These are phyloP conservation scores for Mallotus nudiflorus DNA, from an alignment of 345 rosid genomes.

Conservation along the genomic window DNA sequence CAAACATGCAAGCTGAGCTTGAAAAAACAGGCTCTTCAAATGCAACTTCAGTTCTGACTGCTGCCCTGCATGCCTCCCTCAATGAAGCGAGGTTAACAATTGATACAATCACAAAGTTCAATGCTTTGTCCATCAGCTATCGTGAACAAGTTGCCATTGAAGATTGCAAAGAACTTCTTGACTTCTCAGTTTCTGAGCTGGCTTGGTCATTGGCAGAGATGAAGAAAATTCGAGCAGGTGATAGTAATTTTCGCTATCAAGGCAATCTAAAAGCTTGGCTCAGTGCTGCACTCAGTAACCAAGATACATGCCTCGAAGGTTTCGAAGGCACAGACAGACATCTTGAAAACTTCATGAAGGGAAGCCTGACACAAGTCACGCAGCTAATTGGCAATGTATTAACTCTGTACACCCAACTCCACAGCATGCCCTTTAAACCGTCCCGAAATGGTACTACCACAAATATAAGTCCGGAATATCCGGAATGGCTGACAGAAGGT, in stretches of 20 bases:
- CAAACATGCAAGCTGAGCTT: slow-evolving; percentile 44
- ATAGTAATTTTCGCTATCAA: slow-evolving; percentile 31
- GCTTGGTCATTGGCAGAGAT: slow-evolving; percentile 91
- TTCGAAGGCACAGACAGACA: slow-evolving; percentile 74
- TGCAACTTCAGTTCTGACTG: slow-evolving; percentile 52
- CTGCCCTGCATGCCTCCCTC: slow-evolving; percentile 59
- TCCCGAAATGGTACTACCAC: slow-evolving; percentile 21
- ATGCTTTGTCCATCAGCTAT: slow-evolving; percentile 53
- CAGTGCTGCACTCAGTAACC: slow-evolving; percentile 36
- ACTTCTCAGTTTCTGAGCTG: slow-evolving; percentile 82
- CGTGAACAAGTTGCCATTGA: slow-evolving; percentile 81
- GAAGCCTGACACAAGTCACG: slow-evolving; percentile 60
- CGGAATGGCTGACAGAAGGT: slow-evolving; percentile 65
- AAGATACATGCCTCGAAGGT: slow-evolving; percentile 39
- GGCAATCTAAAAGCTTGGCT: slow-evolving; percentile 59
- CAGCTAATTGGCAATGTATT: slow-evolving; percentile 41
- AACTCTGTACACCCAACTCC: slow-evolving; percentile 39
- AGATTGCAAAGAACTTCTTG: slow-evolving; percentile 91
- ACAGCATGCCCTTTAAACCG: slow-evolving; percentile 65
- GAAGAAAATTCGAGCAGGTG: slow-evolving; percentile 62
- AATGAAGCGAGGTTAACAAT: slow-evolving; percentile 68
- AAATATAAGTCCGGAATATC: slow-evolving; percentile 25
- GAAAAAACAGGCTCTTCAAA: slow-evolving; percentile 25
- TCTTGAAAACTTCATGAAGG: slow-evolving; percentile 51
- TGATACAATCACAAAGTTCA: slow-evolving; percentile 53